Percentiles rank a stretch among this genome's conserved stretches.
phyloP scores from a whole-genome alignment of 441 rosid genomes.

The Populus hybrid region DNA sequence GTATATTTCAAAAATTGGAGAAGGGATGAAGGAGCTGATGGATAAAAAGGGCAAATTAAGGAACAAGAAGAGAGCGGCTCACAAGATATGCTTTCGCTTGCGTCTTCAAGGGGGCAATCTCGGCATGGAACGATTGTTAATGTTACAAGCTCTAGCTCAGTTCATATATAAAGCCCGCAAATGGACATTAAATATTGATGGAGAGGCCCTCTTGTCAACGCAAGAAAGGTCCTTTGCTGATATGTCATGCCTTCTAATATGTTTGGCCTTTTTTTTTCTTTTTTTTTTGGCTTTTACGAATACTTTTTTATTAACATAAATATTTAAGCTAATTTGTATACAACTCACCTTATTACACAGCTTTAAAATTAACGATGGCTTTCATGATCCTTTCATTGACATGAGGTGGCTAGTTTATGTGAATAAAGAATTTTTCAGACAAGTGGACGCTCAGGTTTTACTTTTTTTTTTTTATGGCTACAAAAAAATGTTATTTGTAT shows the following conservation, averaged over 20 bases:
- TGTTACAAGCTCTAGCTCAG: neutral
- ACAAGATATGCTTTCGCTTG: neutral
- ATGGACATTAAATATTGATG: neutral
- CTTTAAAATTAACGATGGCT: neutral
- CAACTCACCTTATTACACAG: no score
- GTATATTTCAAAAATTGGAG: neutral
- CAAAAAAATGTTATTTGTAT: neutral
- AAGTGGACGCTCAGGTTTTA: neutral
- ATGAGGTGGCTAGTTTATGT: slow-evolving; percentile 9
- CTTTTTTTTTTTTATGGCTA: neutral
- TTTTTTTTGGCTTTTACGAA: neutral
- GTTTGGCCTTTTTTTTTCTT: neutral
- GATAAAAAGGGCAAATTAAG: neutral
- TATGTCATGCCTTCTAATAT: neutral
- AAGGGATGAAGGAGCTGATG: neutral
- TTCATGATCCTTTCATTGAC: slow-evolving; percentile 2
- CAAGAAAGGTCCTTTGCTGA: neutral
- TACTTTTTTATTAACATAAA: no score
- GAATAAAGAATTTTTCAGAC: neutral
- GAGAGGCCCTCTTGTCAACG: slow-evolving; percentile 27
- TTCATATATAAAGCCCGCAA: slow-evolving; percentile 11
- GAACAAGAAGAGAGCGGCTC: neutral
- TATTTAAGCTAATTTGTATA: no score
- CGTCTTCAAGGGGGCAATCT: slow-evolving; percentile 5
- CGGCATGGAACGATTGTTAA: neutral